Percentiles rank a stretch among this genome's conserved stretches.
phyloP scores from a whole-genome alignment of 805 yeast species.

The Pichia eremophila region DNA sequence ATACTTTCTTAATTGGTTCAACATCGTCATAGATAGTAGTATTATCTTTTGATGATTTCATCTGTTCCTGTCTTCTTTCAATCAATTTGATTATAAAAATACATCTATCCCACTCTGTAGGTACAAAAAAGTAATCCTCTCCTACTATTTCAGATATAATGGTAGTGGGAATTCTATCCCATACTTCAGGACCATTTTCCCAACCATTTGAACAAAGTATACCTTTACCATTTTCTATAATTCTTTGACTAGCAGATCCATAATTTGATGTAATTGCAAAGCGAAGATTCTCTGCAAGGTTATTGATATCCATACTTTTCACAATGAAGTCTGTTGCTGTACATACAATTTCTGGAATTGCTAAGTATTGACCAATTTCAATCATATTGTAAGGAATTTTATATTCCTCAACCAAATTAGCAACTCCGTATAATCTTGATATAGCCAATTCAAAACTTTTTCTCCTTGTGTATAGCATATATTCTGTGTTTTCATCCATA shows the following conservation, averaged over 20 bases:
- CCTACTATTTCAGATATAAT: conserved; percentile 37
- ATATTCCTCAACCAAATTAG: conserved; percentile 25
- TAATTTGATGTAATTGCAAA: conserved; percentile 38
- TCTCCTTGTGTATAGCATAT: conserved; percentile 7
- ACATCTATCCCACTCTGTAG: conserved; percentile 48
- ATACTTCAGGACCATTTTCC: conserved; percentile 33
- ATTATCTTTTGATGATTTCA: not conserved
- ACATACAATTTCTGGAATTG: conserved; percentile 35
- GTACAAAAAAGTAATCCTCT: conserved; percentile 43
- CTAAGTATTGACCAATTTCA: conserved; percentile 42
- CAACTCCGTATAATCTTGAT: conserved; percentile 37
- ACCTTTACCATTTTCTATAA: conserved; percentile 39
- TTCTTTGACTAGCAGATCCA: conserved; percentile 36
- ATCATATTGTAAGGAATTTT: conserved; percentile 33
- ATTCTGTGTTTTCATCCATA: conserved; percentile 31
- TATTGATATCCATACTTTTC: conserved; percentile 26
- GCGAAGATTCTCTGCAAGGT: conserved; percentile 27
- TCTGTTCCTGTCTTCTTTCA: conserved; percentile 26
- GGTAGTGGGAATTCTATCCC: conserved; percentile 38
- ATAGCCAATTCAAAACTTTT: conserved; percentile 42
- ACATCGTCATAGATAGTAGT: conserved; percentile 2
- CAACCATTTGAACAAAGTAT: conserved; percentile 40
- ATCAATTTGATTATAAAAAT: conserved; percentile 35
- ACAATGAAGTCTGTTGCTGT: conserved; percentile 33
- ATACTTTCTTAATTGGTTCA: conserved; percentile 21